Base-by-base conservation (phyloP, 2,329 filamentous ascomycete species). In the Magnaporthiopsis rhizophila region DNA sequence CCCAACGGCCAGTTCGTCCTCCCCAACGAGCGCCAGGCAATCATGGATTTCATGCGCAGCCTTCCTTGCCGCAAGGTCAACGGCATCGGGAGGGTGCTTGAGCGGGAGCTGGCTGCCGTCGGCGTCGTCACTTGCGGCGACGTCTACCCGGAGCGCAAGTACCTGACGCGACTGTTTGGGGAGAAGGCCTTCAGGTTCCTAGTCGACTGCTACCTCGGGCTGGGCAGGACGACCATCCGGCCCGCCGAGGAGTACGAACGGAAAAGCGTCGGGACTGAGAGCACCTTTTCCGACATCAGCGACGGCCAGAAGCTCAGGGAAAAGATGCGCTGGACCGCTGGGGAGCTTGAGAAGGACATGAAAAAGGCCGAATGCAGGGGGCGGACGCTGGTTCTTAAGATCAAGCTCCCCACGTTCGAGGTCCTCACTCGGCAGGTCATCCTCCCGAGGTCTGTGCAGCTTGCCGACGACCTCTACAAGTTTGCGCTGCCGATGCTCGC, bases 381-480 rank as follows among this genome's bases (percentile, higher is more conserved):
- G 0, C 86, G 92, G n/a, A 98, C 94, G 0, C 78, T 99, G 1
- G 91, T 92, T 28, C 79, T 99, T 50, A 99, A 99, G 75, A 83
- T 97, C 68, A 99, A 99, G 74, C 79, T 98, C 9, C 91, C 97
- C 73, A 97, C 92, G 0, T 99, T 94, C 70, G 93, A 98, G 74
- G 90, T 97, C 26, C 83, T 91, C 62, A 96, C 93, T 0, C 83
- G 95, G 38, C 95, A 99, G 73, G 84, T 86, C 7, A 85, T 90
- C 3, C 83, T 88, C 2, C 89, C 91, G 0, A 89, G 88, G 68
- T 87, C 92, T 0, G 82, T 97, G 1, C 83, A 78, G 61, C 79
- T 83, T 7, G 89, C 92, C 0, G 89, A 94, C 57, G 95, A 99
- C 70, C 77, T 99, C 4, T 98, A 94, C 76, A 87, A 85, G 63